phyloP scores from a whole-genome alignment of 1,139 yeast species.

The Wickerhamomyces sp. region DNA sequence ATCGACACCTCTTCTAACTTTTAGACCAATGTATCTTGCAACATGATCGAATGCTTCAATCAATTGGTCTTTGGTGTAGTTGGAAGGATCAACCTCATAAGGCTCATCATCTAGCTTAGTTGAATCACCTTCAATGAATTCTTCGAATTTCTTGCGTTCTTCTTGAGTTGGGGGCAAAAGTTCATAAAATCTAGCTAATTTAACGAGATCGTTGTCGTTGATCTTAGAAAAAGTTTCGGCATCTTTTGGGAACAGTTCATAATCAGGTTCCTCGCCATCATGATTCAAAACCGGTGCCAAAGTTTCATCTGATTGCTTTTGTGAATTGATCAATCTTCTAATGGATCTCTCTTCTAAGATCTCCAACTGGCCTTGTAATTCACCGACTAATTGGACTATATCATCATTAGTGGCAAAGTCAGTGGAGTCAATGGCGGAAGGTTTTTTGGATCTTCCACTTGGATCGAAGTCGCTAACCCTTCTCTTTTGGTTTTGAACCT shows the following conservation, averaged over 20 bases:
- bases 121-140: slow-evolving; percentile 42
- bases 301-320: slow-evolving; percentile 34
- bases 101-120: slow-evolving; percentile 29
- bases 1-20: slow-evolving; percentile 45
- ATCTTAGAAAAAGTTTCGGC: slow-evolving; percentile 49
- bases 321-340: slow-evolving; percentile 51
- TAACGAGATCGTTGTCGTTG: slow-evolving; percentile 40
- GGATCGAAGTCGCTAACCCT: slow-evolving; percentile 28
- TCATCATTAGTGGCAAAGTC: slow-evolving; percentile 80
- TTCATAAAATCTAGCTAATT: slow-evolving; percentile 68
- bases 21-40: slow-evolving; percentile 65
- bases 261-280: slow-evolving; percentile 68
- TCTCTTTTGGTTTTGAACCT: slow-evolving; percentile 43
- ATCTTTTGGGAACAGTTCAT: slow-evolving; percentile 55
- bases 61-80: slow-evolving; percentile 40
- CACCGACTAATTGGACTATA: slow-evolving; percentile 79
- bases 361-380: slow-evolving; percentile 82
- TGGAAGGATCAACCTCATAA: slow-evolving; percentile 26
- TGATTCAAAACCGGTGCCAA: slow-evolving; percentile 58
- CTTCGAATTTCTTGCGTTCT: slow-evolving; percentile 44
- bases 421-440: slow-evolving; percentile 38
- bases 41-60: slow-evolving; percentile 56
- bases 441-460: slow-evolving; percentile 9
- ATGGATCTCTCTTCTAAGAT: slow-evolving; percentile 61
- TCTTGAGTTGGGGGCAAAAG: slow-evolving; percentile 48